Evolutionary conservation across 257 asterid species (phyloP).

Genomic region (Lycium barbarum): DNA sequence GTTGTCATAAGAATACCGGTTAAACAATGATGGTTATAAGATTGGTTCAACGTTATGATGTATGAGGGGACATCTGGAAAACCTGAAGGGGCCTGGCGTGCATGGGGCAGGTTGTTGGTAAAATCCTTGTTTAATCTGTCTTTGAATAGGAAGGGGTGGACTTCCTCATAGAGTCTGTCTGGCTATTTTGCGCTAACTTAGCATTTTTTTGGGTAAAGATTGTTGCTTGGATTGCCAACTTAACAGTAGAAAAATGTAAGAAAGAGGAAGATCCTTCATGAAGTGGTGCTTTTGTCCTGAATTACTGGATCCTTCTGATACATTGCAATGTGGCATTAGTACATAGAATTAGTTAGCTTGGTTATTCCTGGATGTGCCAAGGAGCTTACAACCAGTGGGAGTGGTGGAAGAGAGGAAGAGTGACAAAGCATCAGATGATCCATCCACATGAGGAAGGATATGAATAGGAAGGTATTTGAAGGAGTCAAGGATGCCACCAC

Average conservation of each 20-base stretch:
- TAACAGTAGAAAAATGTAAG: background rate
- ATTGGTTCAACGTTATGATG: slow-evolving; percentile 9
- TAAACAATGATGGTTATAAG: background rate
- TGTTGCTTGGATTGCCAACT: slow-evolving; percentile 18
- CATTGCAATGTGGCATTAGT: background rate
- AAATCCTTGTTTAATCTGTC: slow-evolving; percentile 21
- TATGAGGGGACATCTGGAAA: background rate
- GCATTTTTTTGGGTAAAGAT: background rate
- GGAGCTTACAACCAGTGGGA: slow-evolving; percentile 24
- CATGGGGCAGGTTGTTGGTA: background rate
- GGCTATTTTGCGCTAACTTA: slow-evolving; percentile 2
- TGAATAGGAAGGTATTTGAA: slow-evolving; percentile 10
- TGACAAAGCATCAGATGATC: background rate
- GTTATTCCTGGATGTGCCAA: slow-evolving; percentile 5
- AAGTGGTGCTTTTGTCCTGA: background rate
- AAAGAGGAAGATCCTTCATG: slow-evolving; percentile 1
- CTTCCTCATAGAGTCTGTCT: slow-evolving; percentile 4
- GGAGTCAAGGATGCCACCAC: slow-evolving; percentile 3
- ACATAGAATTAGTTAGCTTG: slow-evolving; percentile 1
- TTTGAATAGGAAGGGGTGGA: slow-evolving; percentile 15
- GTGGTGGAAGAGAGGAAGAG: slow-evolving; percentile 4
- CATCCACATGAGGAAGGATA: background rate
- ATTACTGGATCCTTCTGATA: slow-evolving; percentile 5
- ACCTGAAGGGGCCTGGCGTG: background rate
- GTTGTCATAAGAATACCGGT: slow-evolving; percentile 9